Conservation (phyloP, 371 early-diverging fungal genomes). For the Lichtheimia corymbifera region DNA sequence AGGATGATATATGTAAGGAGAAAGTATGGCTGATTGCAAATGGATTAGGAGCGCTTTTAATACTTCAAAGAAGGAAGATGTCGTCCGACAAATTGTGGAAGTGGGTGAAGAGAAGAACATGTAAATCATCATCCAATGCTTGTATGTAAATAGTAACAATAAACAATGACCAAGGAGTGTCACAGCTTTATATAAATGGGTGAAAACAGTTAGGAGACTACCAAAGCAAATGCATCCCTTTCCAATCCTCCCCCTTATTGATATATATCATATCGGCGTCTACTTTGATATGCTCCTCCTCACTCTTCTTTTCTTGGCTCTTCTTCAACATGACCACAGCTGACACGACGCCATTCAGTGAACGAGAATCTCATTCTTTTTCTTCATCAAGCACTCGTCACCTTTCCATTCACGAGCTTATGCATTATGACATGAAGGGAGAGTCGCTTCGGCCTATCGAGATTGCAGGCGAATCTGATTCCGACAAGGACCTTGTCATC, state of each 20-base stretch:
- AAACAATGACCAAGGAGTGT: not conserved
- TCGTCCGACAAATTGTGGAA: constrained; percentile 23
- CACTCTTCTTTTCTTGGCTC: constrained; percentile 8
- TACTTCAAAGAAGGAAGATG: constrained; percentile 20
- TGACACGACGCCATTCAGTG: not conserved
- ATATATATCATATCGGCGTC: constrained; percentile 3
- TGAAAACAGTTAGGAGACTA: too few relatives aligned
- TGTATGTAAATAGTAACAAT: not conserved
- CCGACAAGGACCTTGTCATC: constrained; percentile 47
- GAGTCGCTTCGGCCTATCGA: not conserved
- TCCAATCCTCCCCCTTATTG: not conserved
- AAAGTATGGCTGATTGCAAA: not conserved
- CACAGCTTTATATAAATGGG: not conserved
- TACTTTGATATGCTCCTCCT: not conserved
- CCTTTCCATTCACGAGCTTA: not conserved
- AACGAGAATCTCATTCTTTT: not conserved
- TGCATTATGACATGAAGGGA: constrained; percentile 13
- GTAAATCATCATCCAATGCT: constrained; percentile 8
- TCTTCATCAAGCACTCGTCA: constrained; percentile 8
- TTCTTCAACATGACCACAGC: not conserved
- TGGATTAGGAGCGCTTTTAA: constrained; percentile 25
- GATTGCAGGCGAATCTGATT: constrained; percentile 18
- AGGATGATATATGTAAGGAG: not conserved
- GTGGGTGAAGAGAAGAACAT: constrained; percentile 25
- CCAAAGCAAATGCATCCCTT: too few relatives aligned